phyloP scores from a whole-genome alignment of 495 filamentous ascomycete genomes.

The Neurospora africana region DNA sequence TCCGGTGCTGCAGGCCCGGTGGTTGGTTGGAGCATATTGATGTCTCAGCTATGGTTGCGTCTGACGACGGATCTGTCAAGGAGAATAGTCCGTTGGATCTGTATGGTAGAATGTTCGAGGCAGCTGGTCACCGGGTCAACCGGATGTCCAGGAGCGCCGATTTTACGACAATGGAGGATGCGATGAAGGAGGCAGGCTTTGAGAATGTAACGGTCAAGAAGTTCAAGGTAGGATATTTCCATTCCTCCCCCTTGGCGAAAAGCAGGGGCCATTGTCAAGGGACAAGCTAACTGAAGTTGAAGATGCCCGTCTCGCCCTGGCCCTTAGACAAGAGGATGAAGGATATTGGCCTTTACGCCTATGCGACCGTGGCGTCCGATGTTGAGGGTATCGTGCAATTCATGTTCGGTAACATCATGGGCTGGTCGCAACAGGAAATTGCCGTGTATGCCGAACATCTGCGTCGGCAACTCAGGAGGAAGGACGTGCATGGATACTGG shows the following conservation, averaged over 20 bases:
- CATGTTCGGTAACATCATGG: background rate
- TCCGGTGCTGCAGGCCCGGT: slow-evolving; percentile 14
- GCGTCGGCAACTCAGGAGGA: background rate
- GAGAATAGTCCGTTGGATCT: background rate
- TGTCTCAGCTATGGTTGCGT: slow-evolving; percentile 27
- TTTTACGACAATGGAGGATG: background rate
- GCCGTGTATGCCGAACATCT: background rate
- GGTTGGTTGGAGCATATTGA: slow-evolving; percentile 39
- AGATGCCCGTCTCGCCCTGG: background rate
- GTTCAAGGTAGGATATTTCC: background rate
- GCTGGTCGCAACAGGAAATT: background rate
- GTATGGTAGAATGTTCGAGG: background rate
- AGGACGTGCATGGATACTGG: background rate
- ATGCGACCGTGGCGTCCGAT: background rate
- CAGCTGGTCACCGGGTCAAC: background rate
- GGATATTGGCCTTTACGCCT: background rate
- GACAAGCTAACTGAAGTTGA: background rate
- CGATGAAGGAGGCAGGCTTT: background rate
- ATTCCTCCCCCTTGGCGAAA: background rate
- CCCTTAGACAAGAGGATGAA: background rate
- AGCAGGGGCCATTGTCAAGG: background rate
- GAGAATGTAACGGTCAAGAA: background rate
- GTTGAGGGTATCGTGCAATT: background rate
- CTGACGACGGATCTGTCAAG: slow-evolving; percentile 37
- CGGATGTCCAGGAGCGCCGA: background rate